Evolutionary conservation across 164 flowering plant species (phyloP).

Genomic region (Magnolia kwangsiensis): DNA sequence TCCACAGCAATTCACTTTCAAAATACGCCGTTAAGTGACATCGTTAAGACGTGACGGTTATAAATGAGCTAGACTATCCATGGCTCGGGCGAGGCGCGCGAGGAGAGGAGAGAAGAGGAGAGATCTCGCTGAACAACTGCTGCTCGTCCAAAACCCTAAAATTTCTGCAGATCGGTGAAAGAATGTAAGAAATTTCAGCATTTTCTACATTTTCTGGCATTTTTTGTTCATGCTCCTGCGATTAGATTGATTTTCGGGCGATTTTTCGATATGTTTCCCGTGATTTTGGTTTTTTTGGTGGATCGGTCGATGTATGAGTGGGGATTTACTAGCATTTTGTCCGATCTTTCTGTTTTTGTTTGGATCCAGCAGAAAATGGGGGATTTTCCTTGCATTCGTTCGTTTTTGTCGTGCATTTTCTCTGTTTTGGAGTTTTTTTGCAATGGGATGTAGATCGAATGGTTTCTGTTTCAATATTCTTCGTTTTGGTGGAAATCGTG

Average conservation of each 20-base stretch:
- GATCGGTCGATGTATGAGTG: not conserved
- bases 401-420: not conserved
- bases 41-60: not conserved
- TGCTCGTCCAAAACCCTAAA: not conserved
- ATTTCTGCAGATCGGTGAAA: not conserved
- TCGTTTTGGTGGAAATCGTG: not conserved
- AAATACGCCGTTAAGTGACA: conserved; percentile 2
- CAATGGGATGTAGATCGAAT: not conserved
- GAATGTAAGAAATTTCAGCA: not conserved
- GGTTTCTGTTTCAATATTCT: not conserved
- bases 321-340: not conserved
- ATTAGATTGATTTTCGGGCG: not conserved
- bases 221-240: not conserved
- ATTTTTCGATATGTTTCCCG: not conserved
- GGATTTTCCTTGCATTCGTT: not conserved
- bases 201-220: not conserved
- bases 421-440: not conserved
- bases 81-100: not conserved
- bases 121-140: no score
- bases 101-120: not conserved
- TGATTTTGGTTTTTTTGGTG: not conserved
- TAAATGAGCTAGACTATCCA: not conserved
- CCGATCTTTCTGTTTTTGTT: not conserved
- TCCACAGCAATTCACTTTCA: not conserved
- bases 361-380: not conserved